Percentiles rank a stretch among this genome's conserved stretches.
These are phyloP conservation scores for Melanomma pulvis-pyrius DNA, from an alignment of 495 filamentous ascomycete genomes.

Conservation along the genomic window DNA sequence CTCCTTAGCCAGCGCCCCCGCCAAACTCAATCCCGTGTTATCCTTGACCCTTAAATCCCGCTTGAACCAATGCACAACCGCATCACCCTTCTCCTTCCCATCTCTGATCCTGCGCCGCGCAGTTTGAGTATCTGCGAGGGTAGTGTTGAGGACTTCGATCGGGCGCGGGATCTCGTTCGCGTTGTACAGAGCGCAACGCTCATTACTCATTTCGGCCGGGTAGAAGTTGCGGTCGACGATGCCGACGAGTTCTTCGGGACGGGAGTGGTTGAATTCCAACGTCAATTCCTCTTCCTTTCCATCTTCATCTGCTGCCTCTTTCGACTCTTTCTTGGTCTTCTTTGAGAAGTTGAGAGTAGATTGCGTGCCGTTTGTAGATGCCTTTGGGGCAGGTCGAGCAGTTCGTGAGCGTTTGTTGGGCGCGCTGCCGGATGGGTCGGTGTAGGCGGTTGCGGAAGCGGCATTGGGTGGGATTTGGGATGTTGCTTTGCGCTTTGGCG, in stretches of 20 bases:
- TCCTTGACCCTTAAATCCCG: constrained; percentile 74
- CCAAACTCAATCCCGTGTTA: constrained; percentile 71
- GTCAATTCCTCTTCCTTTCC: not conserved
- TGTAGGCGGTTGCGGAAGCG: constrained; percentile 24
- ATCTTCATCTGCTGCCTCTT: not conserved
- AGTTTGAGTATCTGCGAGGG: constrained; percentile 36
- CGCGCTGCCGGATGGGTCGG: constrained; percentile 16
- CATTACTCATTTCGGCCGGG: constrained; percentile 80
- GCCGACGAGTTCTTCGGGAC: constrained; percentile 38
- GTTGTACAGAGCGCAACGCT: constrained; percentile 71
- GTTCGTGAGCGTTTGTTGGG: constrained; percentile 32
- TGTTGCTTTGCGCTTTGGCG: constrained; percentile 24
- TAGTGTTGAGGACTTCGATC: constrained; percentile 50
- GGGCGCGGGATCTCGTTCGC: constrained; percentile 67
- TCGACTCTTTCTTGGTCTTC: not conserved
- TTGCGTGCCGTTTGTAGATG: not conserved
- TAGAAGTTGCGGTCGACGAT: constrained; percentile 70
- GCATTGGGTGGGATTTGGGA: constrained; percentile 23
- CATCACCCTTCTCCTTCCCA: constrained; percentile 50
- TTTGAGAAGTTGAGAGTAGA: not conserved
- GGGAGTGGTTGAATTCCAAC: constrained; percentile 41
- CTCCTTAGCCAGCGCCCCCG: constrained; percentile 62
- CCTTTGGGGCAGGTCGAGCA: constrained; percentile 15
- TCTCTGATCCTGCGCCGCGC: constrained; percentile 42
- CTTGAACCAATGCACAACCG: constrained; percentile 92